phyloP scores from a whole-genome alignment of 371 early-diverging fungal species.

The Mortierella sp. region DNA sequence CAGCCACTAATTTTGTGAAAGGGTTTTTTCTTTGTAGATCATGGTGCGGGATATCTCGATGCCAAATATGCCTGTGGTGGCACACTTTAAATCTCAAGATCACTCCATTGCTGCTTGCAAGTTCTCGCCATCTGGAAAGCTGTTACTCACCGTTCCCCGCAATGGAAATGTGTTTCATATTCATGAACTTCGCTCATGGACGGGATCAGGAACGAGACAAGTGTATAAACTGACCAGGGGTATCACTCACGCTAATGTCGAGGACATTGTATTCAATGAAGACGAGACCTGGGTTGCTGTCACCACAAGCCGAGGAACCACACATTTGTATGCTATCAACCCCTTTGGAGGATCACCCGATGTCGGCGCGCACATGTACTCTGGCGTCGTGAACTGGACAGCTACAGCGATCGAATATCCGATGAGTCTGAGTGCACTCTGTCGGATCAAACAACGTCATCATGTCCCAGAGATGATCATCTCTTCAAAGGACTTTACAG shows the following conservation, averaged over 20 bases:
- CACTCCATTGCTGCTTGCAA: slow-evolving; percentile 73
- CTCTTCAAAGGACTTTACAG: slow-evolving; percentile 14
- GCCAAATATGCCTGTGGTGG: slow-evolving; percentile 59
- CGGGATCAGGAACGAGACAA: slow-evolving; percentile 57
- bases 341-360: slow-evolving; percentile 76
- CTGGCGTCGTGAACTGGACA: slow-evolving; percentile 51
- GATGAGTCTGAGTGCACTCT: slow-evolving; percentile 53
- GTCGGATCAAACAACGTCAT: slow-evolving; percentile 65
- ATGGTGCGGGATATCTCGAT: slow-evolving; percentile 56
- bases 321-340: slow-evolving; percentile 79
- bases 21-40: slow-evolving; percentile 46
- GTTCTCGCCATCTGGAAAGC: slow-evolving; percentile 75
- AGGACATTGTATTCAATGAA: slow-evolving; percentile 74
- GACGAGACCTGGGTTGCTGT: slow-evolving; percentile 85
- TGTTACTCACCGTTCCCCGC: slow-evolving; percentile 77
- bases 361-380: slow-evolving; percentile 66
- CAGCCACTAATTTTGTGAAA: background rate
- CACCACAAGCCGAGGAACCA: slow-evolving; percentile 82
- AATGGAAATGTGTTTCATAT: slow-evolving; percentile 83
- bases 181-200: slow-evolving; percentile 56
- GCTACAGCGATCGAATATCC: slow-evolving; percentile 51
- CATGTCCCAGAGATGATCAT: slow-evolving; percentile 47
- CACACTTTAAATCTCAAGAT: slow-evolving; percentile 82
- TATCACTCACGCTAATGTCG: slow-evolving; percentile 80
- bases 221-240: slow-evolving; percentile 81